Percentiles rank a stretch among this genome's conserved stretches.
These are phyloP conservation scores for Ceratocystis destructans DNA, from an alignment of 2,329 filamentous ascomycete genomes.

Conservation along the genomic window DNA sequence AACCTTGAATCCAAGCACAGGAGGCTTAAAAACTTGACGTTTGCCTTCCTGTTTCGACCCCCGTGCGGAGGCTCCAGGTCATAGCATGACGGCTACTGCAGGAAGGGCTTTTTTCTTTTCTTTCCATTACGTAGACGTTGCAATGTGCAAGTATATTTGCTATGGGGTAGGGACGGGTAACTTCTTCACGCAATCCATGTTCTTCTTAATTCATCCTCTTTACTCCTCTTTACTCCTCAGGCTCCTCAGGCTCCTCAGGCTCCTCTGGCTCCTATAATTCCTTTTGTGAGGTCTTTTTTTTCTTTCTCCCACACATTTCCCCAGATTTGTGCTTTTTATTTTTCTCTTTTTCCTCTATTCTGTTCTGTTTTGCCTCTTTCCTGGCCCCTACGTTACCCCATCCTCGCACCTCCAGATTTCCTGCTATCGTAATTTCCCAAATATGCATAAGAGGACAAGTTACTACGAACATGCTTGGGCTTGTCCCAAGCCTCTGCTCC, in stretches of 20 bases:
- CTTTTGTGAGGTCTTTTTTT: background rate
- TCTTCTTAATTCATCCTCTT: slow-evolving; percentile 12
- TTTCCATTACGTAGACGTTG: background rate
- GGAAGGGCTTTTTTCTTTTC: background rate
- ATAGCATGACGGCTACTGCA: background rate
- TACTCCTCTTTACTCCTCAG: background rate
- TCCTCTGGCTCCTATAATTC: background rate
- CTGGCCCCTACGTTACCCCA: slow-evolving; percentile 3
- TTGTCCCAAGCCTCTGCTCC: background rate
- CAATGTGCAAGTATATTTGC: background rate
- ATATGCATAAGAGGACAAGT: slow-evolving; percentile 18
- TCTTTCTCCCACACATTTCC: slow-evolving; percentile 39
- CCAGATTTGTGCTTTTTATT: slow-evolving; percentile 35
- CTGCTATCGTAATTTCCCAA: slow-evolving; percentile 6
- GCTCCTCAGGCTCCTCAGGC: background rate
- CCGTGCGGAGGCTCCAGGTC: background rate
- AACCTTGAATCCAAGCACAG: background rate
- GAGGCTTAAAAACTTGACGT: background rate
- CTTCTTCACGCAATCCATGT: background rate
- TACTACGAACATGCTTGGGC: background rate
- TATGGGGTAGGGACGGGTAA: background rate
- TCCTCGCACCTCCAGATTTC: slow-evolving; percentile 4
- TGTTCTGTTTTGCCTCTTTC: slow-evolving; percentile 25
- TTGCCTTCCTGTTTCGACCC: background rate
- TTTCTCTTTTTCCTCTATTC: slow-evolving; percentile 36